Evolutionary conservation across 306 rosid genomes (phyloP).

Genomic region (Phaseolus lunatus): DNA sequence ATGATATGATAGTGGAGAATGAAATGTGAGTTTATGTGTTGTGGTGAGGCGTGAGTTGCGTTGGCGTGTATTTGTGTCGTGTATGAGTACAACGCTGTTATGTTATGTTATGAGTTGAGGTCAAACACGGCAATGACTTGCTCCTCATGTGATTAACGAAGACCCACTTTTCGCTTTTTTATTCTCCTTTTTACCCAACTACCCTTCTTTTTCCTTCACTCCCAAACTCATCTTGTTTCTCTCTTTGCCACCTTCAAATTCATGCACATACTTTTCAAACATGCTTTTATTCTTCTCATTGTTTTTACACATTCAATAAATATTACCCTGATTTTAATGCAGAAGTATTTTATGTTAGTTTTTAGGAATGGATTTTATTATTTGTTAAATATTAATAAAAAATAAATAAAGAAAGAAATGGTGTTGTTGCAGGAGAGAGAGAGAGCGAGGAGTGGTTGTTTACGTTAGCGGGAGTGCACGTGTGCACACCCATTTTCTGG

Average conservation of each 20-base stretch:
- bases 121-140: slow-evolving; percentile 96
- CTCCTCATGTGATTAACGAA: slow-evolving; percentile 54
- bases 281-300: too few relatives aligned
- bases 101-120: slow-evolving; percentile 49
- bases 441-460: slow-evolving; percentile 12
- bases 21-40: slow-evolving; percentile 23
- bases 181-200: background rate
- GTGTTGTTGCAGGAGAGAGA: too few relatives aligned
- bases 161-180: slow-evolving; percentile 17
- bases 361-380: too few relatives aligned
- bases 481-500: slow-evolving; percentile 57
- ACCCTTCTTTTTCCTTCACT: background rate
- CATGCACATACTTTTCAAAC: too few relatives aligned
- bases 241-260: too few relatives aligned
- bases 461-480: slow-evolving; percentile 61
- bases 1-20: slow-evolving; percentile 17
- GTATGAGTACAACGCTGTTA: slow-evolving; percentile 39
- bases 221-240: too few relatives aligned
- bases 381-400: too few relatives aligned
- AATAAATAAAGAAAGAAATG: too few relatives aligned
- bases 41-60: background rate
- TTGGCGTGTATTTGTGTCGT: slow-evolving; percentile 44
- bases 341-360: too few relatives aligned
- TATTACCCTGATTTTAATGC: too few relatives aligned
- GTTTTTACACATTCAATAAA: too few relatives aligned